Conservation (phyloP, 1,139 yeast species). For the Meyerozyma smithsonii region DNA sequence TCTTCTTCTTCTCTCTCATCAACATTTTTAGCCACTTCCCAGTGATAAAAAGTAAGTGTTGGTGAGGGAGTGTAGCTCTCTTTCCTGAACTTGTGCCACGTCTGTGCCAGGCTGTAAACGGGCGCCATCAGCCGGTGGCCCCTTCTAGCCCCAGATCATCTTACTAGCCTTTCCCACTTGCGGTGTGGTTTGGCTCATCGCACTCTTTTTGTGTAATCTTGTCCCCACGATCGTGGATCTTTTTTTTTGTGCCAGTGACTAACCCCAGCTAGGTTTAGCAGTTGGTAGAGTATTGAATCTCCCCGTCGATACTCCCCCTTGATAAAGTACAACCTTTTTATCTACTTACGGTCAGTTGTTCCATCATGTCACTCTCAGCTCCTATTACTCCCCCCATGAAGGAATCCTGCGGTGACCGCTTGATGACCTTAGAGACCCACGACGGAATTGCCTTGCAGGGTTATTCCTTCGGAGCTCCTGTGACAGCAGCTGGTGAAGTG, state of each 20-base stretch:
- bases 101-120: too few species aligned
- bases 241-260: neutral
- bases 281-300: constrained; percentile 1
- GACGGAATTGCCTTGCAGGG: constrained; percentile 92
- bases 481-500: constrained; percentile 89
- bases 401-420: constrained; percentile 63
- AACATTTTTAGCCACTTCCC: constrained; percentile 7
- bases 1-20: constrained; percentile 12
- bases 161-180: too few species aligned
- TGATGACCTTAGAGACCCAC: constrained; percentile 87
- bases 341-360: constrained; percentile 7
- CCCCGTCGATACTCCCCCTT: constrained; percentile 1
- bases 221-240: neutral
- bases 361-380: constrained; percentile 35
- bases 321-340: neutral
- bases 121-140: too few species aligned
- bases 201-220: neutral
- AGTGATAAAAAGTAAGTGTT: constrained; percentile 2
- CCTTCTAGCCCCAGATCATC: too few species aligned
- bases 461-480: constrained; percentile 95
- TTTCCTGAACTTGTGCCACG: neutral
- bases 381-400: constrained; percentile 91
- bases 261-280: neutral
- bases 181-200: neutral
- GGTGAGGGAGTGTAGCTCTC: constrained; percentile 3